Base-by-base conservation (phyloP, 805 yeast genomes). In the Hanseniaspora occidentalis region DNA sequence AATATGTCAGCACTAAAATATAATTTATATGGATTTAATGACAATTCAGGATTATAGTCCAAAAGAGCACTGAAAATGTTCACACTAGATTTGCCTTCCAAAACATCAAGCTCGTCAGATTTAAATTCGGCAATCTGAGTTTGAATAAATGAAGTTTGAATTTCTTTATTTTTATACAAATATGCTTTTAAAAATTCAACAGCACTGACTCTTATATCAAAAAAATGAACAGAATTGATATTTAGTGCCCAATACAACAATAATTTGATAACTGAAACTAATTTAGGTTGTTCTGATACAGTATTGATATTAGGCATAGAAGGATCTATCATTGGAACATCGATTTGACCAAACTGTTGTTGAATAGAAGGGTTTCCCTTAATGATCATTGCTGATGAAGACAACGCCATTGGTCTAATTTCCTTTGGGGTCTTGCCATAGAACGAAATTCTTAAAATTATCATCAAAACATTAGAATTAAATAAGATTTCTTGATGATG, bases 301-400 rank as follows among this genome's bases (percentile, higher is more conserved):
- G 45, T 48, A 10, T 50, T 46, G 24, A 46, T 45, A 2, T 54
- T 48, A 0, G 77, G 76, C 40, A 74, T 51, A 4, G 79, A 66
- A 9, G 95, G 85, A 52, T 85, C 96, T 41, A 88, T 67, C 53
- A 79, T 84, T 0, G 98, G 98, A 6, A 92, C 96, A 57, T 92
- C 97, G 11, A 89, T 77, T 41, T 76, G 77, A 1, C 85, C 69
- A 50, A 89, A 80, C 43, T 75, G 75, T 11, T 64, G 61, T 57
- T 92, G 98, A 25, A 82, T 70, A 2, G 66, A 71, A 2, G 67
- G 58, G 54, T 86, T 85, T 23, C 75, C 70, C 37, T 77, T 62
- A 3, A 92, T 79, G 24, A 88, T 64, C 46, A 80, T 89, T 1
- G 94, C 86, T 2, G 84, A 75, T 0, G 94, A 76, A 4, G 78